Percentiles rank a stretch among this genome's conserved stretches.
Evolutionary conservation across 441 rosid genomes (phyloP).

Genomic region (Adansonia grandidieri): DNA sequence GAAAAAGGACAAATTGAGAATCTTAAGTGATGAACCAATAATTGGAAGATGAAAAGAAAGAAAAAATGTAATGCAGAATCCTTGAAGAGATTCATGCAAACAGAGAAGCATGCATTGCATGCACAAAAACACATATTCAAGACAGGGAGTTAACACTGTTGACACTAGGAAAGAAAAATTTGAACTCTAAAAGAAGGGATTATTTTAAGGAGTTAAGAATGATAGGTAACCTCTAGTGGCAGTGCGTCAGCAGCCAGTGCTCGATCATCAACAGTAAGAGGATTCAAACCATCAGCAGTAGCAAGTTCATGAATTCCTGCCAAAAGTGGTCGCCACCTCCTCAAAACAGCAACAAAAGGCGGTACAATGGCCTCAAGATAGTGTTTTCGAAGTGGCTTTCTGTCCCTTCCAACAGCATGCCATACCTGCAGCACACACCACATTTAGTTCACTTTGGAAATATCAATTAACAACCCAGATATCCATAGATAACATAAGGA

Average conservation of each 20-base stretch:
- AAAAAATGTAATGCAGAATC: conserved; percentile 15
- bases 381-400: conserved; percentile 85
- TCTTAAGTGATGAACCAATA: conserved; percentile 18
- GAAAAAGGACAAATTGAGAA: conserved; percentile 11
- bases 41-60: conserved; percentile 2
- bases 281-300: conserved; percentile 96
- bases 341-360: conserved; percentile 93
- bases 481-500: conserved; percentile 30
- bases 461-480: conserved; percentile 29
- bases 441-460: conserved; percentile 34
- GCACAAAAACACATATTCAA: not conserved
- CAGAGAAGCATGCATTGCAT: not conserved
- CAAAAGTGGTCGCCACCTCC: conserved; percentile 99
- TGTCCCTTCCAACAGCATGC: conserved; percentile 94
- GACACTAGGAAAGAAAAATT: conserved; percentile 29
- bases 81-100: too few relatives aligned
- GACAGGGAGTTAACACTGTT: conserved; percentile 18
- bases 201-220: conserved; percentile 25
- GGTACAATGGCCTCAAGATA: conserved; percentile 95
- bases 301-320: conserved; percentile 99
- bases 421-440: conserved; percentile 64
- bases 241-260: conserved; percentile 96
- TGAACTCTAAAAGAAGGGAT: conserved; percentile 26
- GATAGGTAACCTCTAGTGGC: conserved; percentile 76
- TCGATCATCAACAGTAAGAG: conserved; percentile 92